Evolutionary conservation across 2,329 filamentous ascomycete genomes (phyloP).

Genomic region (Dothideomycetidae sp.): DNA sequence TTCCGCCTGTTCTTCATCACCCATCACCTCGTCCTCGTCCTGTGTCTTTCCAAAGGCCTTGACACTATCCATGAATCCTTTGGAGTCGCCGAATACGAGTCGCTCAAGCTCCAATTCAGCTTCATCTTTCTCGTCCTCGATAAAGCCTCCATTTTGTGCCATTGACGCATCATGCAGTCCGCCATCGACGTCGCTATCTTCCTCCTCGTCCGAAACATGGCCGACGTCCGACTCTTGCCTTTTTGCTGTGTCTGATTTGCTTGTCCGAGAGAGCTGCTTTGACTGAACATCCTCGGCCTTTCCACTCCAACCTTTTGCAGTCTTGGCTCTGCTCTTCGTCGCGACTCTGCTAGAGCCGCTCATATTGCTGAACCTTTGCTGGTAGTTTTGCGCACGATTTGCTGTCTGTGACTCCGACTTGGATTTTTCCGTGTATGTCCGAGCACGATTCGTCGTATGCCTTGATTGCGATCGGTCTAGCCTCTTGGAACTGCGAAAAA

Average conservation of each 20-base stretch:
- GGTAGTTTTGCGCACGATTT: too few relatives aligned
- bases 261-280: neutral
- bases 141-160: slow-evolving; percentile 6
- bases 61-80: slow-evolving; percentile 52
- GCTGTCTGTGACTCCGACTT: too few relatives aligned
- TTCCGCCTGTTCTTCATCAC: slow-evolving; percentile 5
- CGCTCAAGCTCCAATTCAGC: slow-evolving; percentile 65
- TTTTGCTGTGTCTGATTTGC: neutral
- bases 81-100: slow-evolving; percentile 73
- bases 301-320: neutral
- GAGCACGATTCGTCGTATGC: too few relatives aligned
- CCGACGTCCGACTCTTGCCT: slow-evolving; percentile 1
- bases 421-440: too few relatives aligned
- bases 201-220: slow-evolving; percentile 8
- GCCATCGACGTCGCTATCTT: slow-evolving; percentile 7
- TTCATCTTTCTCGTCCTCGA: slow-evolving; percentile 52
- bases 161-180: neutral
- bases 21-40: neutral
- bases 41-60: slow-evolving; percentile 6
- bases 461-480: too few relatives aligned
- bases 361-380: too few relatives aligned
- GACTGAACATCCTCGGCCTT: neutral
- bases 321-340: neutral
- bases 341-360: neutral
- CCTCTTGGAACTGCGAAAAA: too few relatives aligned